A percentile compares a stretch with the other conserved stretches of the same genome.
phyloP scores from a whole-genome alignment of 2,329 filamentous ascomycete species.

The Chaetomiaceae sp. region DNA sequence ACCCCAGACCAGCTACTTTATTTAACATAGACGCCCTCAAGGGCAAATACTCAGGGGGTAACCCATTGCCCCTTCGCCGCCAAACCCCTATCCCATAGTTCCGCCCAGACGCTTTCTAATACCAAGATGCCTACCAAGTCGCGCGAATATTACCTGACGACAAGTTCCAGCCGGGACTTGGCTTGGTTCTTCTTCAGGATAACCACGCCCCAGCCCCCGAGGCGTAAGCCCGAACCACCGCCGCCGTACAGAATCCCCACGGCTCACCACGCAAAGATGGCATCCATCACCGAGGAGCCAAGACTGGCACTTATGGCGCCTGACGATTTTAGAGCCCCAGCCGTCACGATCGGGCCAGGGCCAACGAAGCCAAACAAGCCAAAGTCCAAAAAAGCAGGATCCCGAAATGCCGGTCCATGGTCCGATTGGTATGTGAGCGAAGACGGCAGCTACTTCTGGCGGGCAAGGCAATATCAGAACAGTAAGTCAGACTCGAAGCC shows the following conservation, averaged over 20 bases:
- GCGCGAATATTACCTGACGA: slow-evolving; percentile 20
- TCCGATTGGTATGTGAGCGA: slow-evolving; percentile 23
- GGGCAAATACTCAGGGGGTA: background rate
- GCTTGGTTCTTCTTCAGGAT: slow-evolving; percentile 15
- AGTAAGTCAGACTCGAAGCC: slow-evolving; percentile 1
- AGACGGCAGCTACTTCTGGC: slow-evolving; percentile 18
- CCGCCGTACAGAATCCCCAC: slow-evolving; percentile 6
- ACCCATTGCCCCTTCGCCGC: background rate
- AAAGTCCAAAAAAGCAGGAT: slow-evolving; percentile 7
- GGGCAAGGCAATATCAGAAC: slow-evolving; percentile 15
- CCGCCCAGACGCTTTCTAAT: background rate
- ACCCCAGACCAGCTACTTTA: background rate
- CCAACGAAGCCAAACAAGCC: slow-evolving; percentile 21
- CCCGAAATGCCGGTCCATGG: slow-evolving; percentile 12
- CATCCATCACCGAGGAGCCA: slow-evolving; percentile 1
- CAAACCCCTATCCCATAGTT: background rate
- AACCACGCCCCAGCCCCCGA: background rate
- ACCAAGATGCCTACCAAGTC: slow-evolving; percentile 19
- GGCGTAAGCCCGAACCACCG: background rate
- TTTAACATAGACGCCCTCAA: background rate
- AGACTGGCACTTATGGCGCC: slow-evolving; percentile 3
- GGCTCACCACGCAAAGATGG: background rate
- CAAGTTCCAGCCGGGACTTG: slow-evolving; percentile 18
- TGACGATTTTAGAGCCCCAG: background rate
- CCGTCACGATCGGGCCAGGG: slow-evolving; percentile 30